Evolutionary conservation across 371 early-diverging fungal genomes (phyloP), one percentile per base, ranked within the genome.

Genomic region (Apophysomyces ossiformis): DNA sequence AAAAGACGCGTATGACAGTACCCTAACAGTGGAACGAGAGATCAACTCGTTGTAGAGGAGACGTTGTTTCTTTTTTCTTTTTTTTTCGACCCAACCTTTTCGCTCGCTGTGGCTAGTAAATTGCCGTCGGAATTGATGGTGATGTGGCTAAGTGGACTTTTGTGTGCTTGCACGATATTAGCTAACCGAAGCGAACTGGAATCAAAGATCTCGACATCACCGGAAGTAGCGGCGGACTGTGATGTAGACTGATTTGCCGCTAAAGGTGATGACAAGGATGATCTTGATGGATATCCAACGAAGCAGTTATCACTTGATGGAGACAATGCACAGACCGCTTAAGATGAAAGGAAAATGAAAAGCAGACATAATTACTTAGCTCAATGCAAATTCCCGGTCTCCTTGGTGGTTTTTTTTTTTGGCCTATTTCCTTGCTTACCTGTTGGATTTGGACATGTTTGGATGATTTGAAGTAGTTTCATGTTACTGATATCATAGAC

Each of bases 401-500:
- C 32, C 32, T 26, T 26, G 32, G 0, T 26, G 32, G 32, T 26
- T 26, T 26, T 3, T n/a, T n/a, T n/a, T n/a, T n/a, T n/a, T 26
- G 32, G 32, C 1, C 32, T 2, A 26, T 26, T 26, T 26, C 32
- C 32, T 26, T 26, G n/a, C 63, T 61, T 84, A 93, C 94, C 93
- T 71, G 87, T 73, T 5, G 95, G 95, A 71, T 96, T 97, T 1
- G 94, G 93, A 58, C 89, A 90, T 6, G 97, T 97, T 39, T 98
- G 96, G 66, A 98, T 94, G 0, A 95, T 95, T 70, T 96, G 95
- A 47, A 96, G 81, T 5, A 96, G 83, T 72, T 95, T 95, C 98
- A 98, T 98, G 77, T 96, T 98, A 75, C 90, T 88, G 54, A 96
- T 95, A 73, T 98, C 97, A 77, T 94, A 93, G n/a, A 95, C 79